Evolutionary conservation across 331 rosid species (phyloP).

Genomic region (Quercus phellos): DNA sequence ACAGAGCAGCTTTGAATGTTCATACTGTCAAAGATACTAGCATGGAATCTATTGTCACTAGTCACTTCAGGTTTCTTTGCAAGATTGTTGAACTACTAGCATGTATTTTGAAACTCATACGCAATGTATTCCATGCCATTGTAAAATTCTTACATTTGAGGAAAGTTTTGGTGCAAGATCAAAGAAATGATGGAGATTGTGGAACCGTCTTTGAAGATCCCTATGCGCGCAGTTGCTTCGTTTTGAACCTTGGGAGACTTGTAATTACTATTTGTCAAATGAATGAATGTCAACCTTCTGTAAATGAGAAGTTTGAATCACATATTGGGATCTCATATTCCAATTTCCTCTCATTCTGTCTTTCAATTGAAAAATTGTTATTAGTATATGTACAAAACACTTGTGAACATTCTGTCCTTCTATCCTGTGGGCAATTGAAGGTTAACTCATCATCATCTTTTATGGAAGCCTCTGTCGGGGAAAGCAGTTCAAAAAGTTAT

Average conservation of each 20-base stretch:
- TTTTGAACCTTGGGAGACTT: conserved; percentile 61
- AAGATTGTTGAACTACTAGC: conserved; percentile 35
- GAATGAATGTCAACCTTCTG: conserved; percentile 45
- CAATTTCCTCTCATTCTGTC: conserved; percentile 36
- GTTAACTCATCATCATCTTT: conserved; percentile 47
- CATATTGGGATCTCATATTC: conserved; percentile 44
- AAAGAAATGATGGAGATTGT: conserved; percentile 30
- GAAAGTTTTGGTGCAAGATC: conserved; percentile 31
- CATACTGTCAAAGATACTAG: conserved; percentile 21
- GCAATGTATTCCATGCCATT: conserved; percentile 28
- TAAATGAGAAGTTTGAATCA: conserved; percentile 46
- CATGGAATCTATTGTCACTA: conserved; percentile 10
- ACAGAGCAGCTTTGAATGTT: conserved; percentile 54
- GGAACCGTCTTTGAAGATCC: conserved; percentile 32
- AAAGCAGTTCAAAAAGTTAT: conserved; percentile 25
- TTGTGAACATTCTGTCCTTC: conserved; percentile 54
- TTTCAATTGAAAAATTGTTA: conserved; percentile 46
- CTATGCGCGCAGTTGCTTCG: conserved; percentile 37
- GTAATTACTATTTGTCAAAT: conserved; percentile 38
- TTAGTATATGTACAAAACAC: conserved; percentile 39
- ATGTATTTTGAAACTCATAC: conserved; percentile 43
- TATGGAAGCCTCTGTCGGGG: conserved; percentile 17
- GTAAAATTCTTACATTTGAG: conserved; percentile 18
- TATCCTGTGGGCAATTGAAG: conserved; percentile 70
- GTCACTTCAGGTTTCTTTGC: conserved; percentile 26